Percentiles rank a stretch among this genome's conserved stretches.
Conservation (phyloP, 345 rosid genomes). For the Lepidium aucheri region DNA sequence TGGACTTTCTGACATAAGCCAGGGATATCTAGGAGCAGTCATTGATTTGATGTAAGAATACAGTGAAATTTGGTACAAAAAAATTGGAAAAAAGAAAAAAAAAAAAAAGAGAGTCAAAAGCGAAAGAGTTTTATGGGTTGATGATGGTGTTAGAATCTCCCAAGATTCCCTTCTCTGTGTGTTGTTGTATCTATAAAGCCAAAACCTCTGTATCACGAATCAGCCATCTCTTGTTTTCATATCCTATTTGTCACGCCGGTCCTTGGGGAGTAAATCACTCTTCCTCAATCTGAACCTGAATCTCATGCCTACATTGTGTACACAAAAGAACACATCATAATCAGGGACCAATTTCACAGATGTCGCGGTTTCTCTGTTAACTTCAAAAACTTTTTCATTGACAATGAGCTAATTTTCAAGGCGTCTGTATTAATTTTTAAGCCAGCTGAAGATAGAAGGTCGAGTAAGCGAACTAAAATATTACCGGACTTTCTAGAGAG, state of each 20-base stretch:
- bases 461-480: neutral
- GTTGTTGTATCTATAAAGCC: slow-evolving; percentile 15
- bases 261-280: slow-evolving; percentile 73
- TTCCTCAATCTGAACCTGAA: slow-evolving; percentile 70
- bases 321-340: neutral
- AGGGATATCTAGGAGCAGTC: neutral
- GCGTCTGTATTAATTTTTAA: neutral
- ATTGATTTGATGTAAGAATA: slow-evolving; percentile 2
- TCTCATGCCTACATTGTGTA: slow-evolving; percentile 47
- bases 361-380: neutral
- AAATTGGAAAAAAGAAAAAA: neutral
- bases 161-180: neutral
- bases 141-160: slow-evolving; percentile 5
- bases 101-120: neutral
- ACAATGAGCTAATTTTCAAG: neutral
- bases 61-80: slow-evolving; percentile 8
- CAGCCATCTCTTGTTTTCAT: slow-evolving; percentile 10
- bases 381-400: neutral
- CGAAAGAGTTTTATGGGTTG: neutral
- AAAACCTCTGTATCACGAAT: slow-evolving; percentile 14
- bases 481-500: slow-evolving; percentile 63
- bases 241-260: slow-evolving; percentile 56
- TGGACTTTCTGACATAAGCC: no score
- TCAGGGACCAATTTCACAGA: neutral
- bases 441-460: neutral